Conservation (phyloP, 2,329 filamentous ascomycete species). For the Aspergillus felis region DNA sequence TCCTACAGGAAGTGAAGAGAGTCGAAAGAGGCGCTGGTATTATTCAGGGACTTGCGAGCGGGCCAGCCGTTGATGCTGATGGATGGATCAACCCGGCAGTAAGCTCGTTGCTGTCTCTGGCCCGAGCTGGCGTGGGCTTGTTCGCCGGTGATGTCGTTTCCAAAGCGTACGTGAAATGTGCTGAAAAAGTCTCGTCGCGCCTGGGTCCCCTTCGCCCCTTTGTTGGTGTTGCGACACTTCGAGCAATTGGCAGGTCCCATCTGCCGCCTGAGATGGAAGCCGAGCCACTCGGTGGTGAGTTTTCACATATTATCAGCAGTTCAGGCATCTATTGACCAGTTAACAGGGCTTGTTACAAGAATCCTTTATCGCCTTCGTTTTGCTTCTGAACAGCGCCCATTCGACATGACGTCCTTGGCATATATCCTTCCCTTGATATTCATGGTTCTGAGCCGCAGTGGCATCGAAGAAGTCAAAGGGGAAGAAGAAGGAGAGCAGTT, state of each 20-base stretch:
- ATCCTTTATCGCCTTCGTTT: conserved; percentile 88
- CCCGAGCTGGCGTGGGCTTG: conserved; percentile 69
- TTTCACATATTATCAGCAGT: not conserved
- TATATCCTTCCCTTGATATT: conserved; percentile 83
- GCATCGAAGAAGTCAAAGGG: conserved; percentile 58
- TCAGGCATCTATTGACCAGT: conserved; percentile 11
- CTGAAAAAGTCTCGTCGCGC: conserved; percentile 68
- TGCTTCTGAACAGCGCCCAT: conserved; percentile 86
- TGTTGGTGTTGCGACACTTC: conserved; percentile 80
- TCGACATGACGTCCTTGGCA: conserved; percentile 81
- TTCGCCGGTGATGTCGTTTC: conserved; percentile 78
- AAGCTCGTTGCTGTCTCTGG: conserved; percentile 66
- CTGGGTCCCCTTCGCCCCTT: conserved; percentile 75
- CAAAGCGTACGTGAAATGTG: conserved; percentile 72
- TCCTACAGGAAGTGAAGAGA: conserved; percentile 65
- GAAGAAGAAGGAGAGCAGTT: conserved; percentile 89
- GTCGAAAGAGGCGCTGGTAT: conserved; percentile 82
- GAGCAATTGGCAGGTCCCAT: conserved; percentile 69
- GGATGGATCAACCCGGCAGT: conserved; percentile 85
- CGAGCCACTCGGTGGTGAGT: conserved; percentile 70
- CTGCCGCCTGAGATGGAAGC: conserved; percentile 68
- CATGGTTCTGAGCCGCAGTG: conserved; percentile 72
- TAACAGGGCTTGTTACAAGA: conserved; percentile 66
- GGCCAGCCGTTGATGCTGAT: conserved; percentile 82
- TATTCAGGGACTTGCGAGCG: conserved; percentile 73